These are phyloP conservation scores for Trichoderma simmonsii DNA, from an alignment of 2,329 filamentous ascomycete species.

Conservation along the genomic window DNA sequence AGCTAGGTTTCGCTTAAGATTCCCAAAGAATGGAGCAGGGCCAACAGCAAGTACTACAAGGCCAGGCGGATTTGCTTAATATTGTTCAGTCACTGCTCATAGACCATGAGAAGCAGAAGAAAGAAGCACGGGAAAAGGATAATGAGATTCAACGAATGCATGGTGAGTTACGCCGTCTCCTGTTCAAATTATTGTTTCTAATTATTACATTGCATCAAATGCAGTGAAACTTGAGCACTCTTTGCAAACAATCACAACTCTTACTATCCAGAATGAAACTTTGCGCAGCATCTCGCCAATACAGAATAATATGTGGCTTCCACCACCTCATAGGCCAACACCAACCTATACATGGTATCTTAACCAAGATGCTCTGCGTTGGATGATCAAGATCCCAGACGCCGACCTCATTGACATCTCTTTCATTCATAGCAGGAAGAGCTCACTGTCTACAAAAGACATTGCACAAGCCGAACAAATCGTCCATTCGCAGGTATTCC, in stretches of 20 bases:
- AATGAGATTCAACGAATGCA: background rate
- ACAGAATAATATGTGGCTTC: background rate
- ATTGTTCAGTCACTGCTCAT: background rate
- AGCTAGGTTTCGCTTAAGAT: background rate
- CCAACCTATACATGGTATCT: background rate
- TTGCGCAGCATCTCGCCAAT: background rate
- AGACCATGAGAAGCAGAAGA: constrained; percentile 2
- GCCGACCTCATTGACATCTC: background rate
- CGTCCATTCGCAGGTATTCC: background rate
- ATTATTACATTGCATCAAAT: background rate
- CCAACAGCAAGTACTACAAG: background rate
- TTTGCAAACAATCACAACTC: background rate
- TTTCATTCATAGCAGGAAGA: background rate
- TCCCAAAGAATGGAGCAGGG: background rate
- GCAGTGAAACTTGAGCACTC: background rate
- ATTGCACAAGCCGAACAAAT: background rate
- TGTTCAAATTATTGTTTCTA: background rate
- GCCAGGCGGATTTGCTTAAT: background rate
- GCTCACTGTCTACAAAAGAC: background rate
- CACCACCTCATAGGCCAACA: background rate
- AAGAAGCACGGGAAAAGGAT: background rate
- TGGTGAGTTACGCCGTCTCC: background rate
- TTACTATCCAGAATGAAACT: background rate
- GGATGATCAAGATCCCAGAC: background rate
- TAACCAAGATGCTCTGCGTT: background rate